Percentiles rank a stretch among this genome's conserved stretches.
phyloP scores from a whole-genome alignment of 148 eudicot species.

The Chenopodium album region DNA sequence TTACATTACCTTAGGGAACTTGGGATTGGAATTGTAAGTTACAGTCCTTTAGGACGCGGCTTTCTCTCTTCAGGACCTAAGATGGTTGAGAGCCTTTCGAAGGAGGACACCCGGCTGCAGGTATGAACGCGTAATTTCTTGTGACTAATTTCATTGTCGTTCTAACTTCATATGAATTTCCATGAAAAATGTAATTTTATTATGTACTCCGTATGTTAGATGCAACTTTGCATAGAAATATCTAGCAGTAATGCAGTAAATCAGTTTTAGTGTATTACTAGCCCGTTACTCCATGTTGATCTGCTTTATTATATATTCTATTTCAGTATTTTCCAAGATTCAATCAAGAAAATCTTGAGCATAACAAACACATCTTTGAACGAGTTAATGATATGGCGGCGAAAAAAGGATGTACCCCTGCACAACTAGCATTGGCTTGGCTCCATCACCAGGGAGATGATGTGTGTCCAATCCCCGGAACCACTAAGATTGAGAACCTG shows the following conservation, averaged over 20 bases:
- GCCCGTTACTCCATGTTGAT: no score
- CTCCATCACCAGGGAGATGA: slow-evolving; percentile 30
- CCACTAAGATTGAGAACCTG: slow-evolving; percentile 29
- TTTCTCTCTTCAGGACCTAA: slow-evolving; percentile 29
- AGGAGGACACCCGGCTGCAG: slow-evolving; percentile 6
- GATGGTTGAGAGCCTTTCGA: slow-evolving; percentile 1
- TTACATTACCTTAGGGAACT: slow-evolving; percentile 20
- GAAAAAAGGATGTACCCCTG: slow-evolving; percentile 29
- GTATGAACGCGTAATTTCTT: background rate
- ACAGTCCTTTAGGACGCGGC: slow-evolving; percentile 31
- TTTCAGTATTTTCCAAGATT: slow-evolving; percentile 19
- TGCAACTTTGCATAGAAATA: no score
- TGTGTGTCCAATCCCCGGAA: slow-evolving; percentile 32
- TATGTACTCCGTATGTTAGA: no score
- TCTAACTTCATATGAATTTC: background rate
- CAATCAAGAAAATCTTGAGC: slow-evolving; percentile 28
- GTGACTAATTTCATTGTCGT: no score
- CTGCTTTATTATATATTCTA: background rate
- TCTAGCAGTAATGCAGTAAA: no score
- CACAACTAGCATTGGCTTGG: slow-evolving; percentile 31
- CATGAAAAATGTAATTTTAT: background rate
- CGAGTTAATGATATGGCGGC: slow-evolving; percentile 19
- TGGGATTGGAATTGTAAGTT: slow-evolving; percentile 34
- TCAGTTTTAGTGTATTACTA: no score
- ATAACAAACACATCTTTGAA: slow-evolving; percentile 22